A percentile compares a stretch with the other conserved stretches of the same genome.
Evolutionary conservation across 108 stramenopile genomes (phyloP).

Genomic region (Craspedostauros australis): DNA sequence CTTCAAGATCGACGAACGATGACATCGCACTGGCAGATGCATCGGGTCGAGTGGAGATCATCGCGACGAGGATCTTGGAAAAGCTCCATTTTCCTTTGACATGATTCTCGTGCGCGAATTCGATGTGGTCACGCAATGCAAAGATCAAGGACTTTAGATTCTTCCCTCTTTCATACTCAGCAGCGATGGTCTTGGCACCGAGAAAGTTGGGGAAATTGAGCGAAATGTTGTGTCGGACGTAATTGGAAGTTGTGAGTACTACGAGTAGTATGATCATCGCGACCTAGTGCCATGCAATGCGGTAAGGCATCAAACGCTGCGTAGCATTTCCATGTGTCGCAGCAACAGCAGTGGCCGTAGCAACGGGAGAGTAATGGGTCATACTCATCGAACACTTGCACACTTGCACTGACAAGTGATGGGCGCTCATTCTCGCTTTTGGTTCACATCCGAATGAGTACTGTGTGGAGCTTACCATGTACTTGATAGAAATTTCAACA

Average conservation of each 20-base stretch:
- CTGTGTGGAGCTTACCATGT: constrained; percentile 18
- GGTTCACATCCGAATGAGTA: neutral
- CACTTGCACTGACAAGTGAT: no score
- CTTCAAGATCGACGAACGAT: constrained; percentile 44
- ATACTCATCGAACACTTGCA: no score
- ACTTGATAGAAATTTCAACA: constrained; percentile 32
- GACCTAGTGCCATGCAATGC: no score
- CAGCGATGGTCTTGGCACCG: constrained; percentile 27
- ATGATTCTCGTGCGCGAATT: constrained; percentile 21
- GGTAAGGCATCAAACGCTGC: no score
- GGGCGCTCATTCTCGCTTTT: neutral
- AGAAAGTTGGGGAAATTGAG: no score
- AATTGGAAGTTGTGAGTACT: no score
- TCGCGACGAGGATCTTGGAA: constrained; percentile 30
- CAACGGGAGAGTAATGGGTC: no score
- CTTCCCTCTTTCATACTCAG: constrained; percentile 52
- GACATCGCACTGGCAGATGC: constrained; percentile 52
- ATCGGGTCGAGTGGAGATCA: constrained; percentile 55
- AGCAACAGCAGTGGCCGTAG: no score
- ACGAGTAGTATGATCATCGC: no score
- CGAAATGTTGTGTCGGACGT: no score
- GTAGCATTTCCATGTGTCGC: no score
- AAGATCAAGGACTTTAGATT: constrained; percentile 40
- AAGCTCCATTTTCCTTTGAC: constrained; percentile 31
- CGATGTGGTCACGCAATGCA: constrained; percentile 31